Base-by-base conservation (phyloP, 1,284 basidiomycete species). In the Ceratobasidium sp. region DNA sequence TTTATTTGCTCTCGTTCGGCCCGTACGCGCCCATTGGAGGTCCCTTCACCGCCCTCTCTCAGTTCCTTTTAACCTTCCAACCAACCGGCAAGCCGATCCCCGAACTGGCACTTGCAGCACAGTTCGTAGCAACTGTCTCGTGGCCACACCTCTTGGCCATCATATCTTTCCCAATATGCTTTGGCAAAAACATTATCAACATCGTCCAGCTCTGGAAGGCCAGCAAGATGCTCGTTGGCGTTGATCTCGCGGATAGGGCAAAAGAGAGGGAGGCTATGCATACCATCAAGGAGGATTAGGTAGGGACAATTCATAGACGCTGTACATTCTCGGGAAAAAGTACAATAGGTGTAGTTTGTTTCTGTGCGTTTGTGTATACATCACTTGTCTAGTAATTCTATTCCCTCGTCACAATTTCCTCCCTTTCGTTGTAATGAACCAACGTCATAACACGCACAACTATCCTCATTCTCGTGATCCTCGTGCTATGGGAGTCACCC, bases 181-280 rank as follows among this genome's bases (percentile, higher is more conserved):
- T 89, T 10, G 81, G 86, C 74, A 99, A 99, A 85, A 98, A 99
- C 80, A 79, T 97, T 74, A 94, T 99, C 84, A 98, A 98, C 81
- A 82, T 92, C 53, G 96, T 99, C 6, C 97, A 99, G 81, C 90
- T 98, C 76, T 98, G 96, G 96, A 99, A 99, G 81, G 97, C 97
- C 30, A 93, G 93, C 76, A 98, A 98, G 84, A 92, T 97, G 77
- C 86, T 96, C 16, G 94, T 96, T 26, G 94, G 94, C 3, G 91
- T 96, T 12, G 94, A 96, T 79, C 82, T 96, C 62, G 91, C 91
- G 53, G 93, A 96, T 80, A 84, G 94, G 76, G 89, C 89, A 67
- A 86, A 87, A 75, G 90, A 87, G 36, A 83, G 92, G 72, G 85
- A 87, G 75, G 87, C 82, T 74, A 78, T 79, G 74, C 64, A 55